A percentile compares a stretch with the other conserved stretches of the same genome.
These are phyloP conservation scores for Xylaria curta DNA, from an alignment of 495 filamentous ascomycete species.

Conservation along the genomic window DNA sequence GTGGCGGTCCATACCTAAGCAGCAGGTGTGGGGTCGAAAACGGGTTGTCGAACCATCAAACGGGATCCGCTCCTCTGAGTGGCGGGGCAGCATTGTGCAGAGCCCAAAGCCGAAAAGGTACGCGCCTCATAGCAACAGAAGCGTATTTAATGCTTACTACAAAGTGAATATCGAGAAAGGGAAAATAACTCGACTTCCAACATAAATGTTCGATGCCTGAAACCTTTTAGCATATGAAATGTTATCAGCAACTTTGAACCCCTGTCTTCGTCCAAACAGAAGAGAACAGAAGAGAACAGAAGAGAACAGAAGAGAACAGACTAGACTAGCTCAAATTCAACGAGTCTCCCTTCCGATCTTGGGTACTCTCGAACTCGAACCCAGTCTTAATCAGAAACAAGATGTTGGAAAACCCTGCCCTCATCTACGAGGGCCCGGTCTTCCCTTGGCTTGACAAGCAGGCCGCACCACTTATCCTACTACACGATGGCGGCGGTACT, in stretches of 20 bases:
- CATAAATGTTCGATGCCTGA: background rate
- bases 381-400: background rate
- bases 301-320: background rate
- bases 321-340: background rate
- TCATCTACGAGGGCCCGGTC: constrained; percentile 33
- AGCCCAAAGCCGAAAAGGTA: background rate
- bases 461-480: constrained; percentile 40
- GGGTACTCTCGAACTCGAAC: background rate
- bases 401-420: constrained; percentile 33
- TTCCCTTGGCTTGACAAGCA: constrained; percentile 22
- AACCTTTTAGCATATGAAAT: background rate
- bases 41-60: background rate
- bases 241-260: background rate
- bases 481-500: constrained; percentile 51
- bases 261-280: background rate
- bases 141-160: background rate
- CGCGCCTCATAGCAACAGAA: background rate
- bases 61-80: background rate
- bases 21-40: background rate
- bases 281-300: background rate
- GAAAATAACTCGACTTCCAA: background rate
- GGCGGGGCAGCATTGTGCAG: background rate
- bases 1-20: background rate
- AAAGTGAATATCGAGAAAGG: background rate
- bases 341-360: background rate